A percentile compares a stretch with the other conserved stretches of the same genome.
phyloP scores from a whole-genome alignment of 805 yeast genomes.

The Pichia membranifaciens region DNA sequence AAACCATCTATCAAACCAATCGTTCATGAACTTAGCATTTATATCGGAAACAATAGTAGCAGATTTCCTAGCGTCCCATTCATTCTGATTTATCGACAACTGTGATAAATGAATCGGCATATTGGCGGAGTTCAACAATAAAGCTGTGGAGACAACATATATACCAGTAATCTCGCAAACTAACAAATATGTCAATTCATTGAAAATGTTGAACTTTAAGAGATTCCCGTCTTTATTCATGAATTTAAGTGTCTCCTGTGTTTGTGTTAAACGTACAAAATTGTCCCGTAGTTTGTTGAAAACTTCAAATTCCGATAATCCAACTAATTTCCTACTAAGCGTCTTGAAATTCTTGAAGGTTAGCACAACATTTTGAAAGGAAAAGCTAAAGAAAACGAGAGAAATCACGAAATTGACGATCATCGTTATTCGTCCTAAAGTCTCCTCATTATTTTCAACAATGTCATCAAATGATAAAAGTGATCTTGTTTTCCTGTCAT shows the following conservation, averaged over 20 bases:
- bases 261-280: not conserved
- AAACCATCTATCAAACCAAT: conserved; percentile 49
- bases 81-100: conserved; percentile 20
- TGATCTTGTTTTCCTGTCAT: not conserved
- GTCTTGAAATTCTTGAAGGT: conserved; percentile 50
- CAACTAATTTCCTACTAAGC: conserved; percentile 15
- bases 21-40: conserved; percentile 38
- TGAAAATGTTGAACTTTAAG: not conserved
- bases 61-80: conserved; percentile 1
- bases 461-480: conserved; percentile 20
- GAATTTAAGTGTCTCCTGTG: not conserved
- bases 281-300: not conserved
- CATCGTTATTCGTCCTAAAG: conserved; percentile 28
- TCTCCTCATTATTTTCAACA: conserved; percentile 32
- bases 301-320: not conserved
- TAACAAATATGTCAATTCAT: not conserved
- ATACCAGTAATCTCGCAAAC: conserved; percentile 40
- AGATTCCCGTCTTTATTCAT: not conserved
- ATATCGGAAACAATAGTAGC: conserved; percentile 1
- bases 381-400: conserved; percentile 52
- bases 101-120: conserved; percentile 39
- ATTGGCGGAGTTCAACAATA: conserved; percentile 40
- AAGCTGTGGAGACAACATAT: conserved; percentile 46
- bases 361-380: conserved; percentile 57
- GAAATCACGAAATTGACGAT: conserved; percentile 49